A percentile compares a stretch with the other conserved stretches of the same genome.
These are phyloP conservation scores for Neospermospora avenae DNA, from an alignment of 2,329 filamentous ascomycete genomes.

Conservation along the genomic window DNA sequence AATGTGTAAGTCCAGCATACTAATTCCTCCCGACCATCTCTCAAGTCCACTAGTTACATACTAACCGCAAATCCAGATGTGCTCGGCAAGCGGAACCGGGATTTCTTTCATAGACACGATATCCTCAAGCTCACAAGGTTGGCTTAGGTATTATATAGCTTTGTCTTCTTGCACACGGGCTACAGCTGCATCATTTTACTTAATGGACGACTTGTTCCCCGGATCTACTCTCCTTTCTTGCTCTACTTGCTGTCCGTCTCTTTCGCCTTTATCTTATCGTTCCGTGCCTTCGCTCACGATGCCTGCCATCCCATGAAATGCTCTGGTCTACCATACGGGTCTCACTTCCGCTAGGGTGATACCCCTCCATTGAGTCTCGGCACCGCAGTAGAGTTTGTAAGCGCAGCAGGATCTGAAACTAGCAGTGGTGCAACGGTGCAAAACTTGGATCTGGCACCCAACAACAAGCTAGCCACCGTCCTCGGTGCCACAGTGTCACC, in stretches of 20 bases:
- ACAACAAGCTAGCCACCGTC: not conserved
- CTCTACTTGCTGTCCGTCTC: not conserved
- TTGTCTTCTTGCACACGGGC: not conserved
- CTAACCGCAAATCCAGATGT: conserved; percentile 52
- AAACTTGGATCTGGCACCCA: not conserved
- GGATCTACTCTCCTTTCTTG: not conserved
- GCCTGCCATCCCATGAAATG: not conserved
- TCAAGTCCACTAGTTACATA: not conserved
- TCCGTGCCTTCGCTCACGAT: not conserved
- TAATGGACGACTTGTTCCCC: not conserved
- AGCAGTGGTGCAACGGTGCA: not conserved
- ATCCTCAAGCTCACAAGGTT: conserved; percentile 46
- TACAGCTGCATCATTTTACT: not conserved
- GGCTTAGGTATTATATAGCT: not conserved
- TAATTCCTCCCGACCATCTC: not conserved
- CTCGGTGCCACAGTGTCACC: not conserved
- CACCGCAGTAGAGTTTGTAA: not conserved
- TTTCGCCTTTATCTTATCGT: not conserved
- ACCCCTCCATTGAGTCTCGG: not conserved
- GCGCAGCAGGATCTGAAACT: not conserved
- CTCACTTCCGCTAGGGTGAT: not conserved
- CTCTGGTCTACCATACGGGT: no score
- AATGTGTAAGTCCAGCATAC: conserved; percentile 60
- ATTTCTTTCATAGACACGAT: conserved; percentile 73
- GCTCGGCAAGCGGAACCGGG: conserved; percentile 73